Base-by-base conservation (phyloP, 805 yeast species). In the Wickerhamiella brachini region DNA sequence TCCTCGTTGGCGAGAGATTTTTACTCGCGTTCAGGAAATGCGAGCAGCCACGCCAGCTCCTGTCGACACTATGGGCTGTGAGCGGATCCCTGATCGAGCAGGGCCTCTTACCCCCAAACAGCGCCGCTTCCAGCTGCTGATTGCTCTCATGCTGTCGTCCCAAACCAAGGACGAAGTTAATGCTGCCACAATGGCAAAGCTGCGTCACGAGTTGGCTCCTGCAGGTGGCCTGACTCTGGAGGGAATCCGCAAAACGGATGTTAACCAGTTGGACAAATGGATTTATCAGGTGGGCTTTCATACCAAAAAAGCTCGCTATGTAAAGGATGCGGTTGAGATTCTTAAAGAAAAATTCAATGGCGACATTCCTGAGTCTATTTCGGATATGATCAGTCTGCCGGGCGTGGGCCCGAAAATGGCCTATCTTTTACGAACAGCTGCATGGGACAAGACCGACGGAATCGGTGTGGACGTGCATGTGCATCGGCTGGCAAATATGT, bases 341-440 rank as follows among this genome's bases (percentile, higher is more conserved):
- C 56, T 88, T 8, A 58, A 61, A 2, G 74, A 72, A 1, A 60
- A 73, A 20, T 79, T 72, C 61, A 68, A 70, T 10, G 79, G 80
- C 7, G 96, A 88, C 56, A 74, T 90, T 2, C 97, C 97, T 0
- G 66, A 74, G 53, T 73, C 81, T 1, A 72, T 84, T 8, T 79
- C 75, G 6, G 89, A 81, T 0, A 71, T 89, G 49, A 71, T 76
- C 5, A 65, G 75, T 0, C 68, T 89, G 31, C 96, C 96, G 0
- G 97, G 97, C 0, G 95, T 89, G 2, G 97, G 97, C 0, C 95
- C 95, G 8, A 89, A 89, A 64, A 89, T 89, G 97, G 95, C 94
- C 0, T 83, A 77, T 62, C 67, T 89, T 41, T 72, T 89, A 1
- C 68, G 87, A 53, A 95, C 87, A 59, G 76, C 78, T 42, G 95